Base-by-base conservation (phyloP, 1,139 yeast genomes). In the Magnusiomyces clavatus region DNA sequence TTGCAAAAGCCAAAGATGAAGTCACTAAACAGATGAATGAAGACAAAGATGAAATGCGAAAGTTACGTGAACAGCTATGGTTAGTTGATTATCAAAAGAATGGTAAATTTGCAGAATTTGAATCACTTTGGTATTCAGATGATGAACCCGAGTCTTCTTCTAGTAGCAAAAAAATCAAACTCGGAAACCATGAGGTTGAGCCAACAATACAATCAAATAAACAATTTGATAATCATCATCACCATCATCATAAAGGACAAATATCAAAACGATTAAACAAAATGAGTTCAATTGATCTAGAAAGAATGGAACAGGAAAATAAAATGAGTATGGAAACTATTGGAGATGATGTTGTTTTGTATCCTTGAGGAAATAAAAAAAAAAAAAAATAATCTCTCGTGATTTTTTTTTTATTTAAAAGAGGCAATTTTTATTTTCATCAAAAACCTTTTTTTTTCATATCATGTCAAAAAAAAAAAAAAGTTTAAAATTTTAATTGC, bases 21-120 rank as follows among this genome's bases (percentile, higher is more conserved):
- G 81, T 85, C 13, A 64, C 85, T n/a, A 72, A 78, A 41, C 72
- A 96, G 55, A 86, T 88, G 81, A 95, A 88, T 64, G 92, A 85
- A 56, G 96, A 88, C 64, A 71, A 96, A 58, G 96, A 88, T 64
- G 73, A 92, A 8, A 49, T 85, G 59, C 88, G 88, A 63, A 75
- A 86, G 54, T 78, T 84, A 14, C 86, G 87, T 60, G 96, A 88
- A 62, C 77, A 74, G 24, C 70, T 82, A 37, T 86, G 95, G 95
- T 77, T 80, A 13, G 81, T 84, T 55, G 76, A 77, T 16, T 71
- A 72, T 51, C 72, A 71, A 5, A 65, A 62, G 35, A 68, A 76
- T 3, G 71, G 76, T 1, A 78, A 76, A 43, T 50, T 36, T 50
- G 72, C 71, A 2, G 95, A 86, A 62, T 86, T 86, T 60, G 70